Evolutionary conservation across 2,329 filamentous ascomycete genomes (phyloP).

Genomic region (Exutisphaerella laricina): DNA sequence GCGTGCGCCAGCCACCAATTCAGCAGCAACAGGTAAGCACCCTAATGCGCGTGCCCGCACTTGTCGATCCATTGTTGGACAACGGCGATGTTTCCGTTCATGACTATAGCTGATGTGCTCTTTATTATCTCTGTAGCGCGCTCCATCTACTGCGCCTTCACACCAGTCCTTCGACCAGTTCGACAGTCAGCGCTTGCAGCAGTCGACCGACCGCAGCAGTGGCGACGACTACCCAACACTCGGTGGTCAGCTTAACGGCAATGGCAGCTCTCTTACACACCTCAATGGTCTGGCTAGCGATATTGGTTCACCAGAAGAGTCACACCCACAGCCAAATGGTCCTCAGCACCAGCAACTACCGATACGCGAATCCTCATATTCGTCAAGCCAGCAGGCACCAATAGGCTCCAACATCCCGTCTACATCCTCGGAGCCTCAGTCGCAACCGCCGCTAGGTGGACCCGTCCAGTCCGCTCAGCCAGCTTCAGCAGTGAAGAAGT

Average conservation of each 20-base stretch:
- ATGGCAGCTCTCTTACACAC: slow-evolving; percentile 28
- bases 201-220: slow-evolving; percentile 18
- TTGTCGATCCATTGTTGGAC: no score
- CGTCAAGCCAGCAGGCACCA: slow-evolving; percentile 22
- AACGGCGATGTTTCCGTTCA: no score
- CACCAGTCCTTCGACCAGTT: slow-evolving; percentile 50
- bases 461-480: slow-evolving; percentile 18
- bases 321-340: slow-evolving; percentile 20
- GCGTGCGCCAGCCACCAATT: slow-evolving; percentile 43
- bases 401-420: slow-evolving; percentile 19
- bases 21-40: slow-evolving; percentile 35
- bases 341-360: slow-evolving; percentile 24
- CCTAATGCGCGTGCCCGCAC: no score
- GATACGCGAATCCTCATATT: slow-evolving; percentile 19
- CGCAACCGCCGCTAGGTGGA: slow-evolving; percentile 6
- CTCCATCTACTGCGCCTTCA: slow-evolving; percentile 40
- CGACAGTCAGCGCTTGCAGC: slow-evolving; percentile 47
- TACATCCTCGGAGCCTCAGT: slow-evolving; percentile 9
- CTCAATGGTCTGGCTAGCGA: slow-evolving; percentile 22
- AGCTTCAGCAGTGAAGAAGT: slow-evolving; percentile 36
- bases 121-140: no score
- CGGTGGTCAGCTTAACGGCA: slow-evolving; percentile 47
- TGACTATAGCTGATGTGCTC: no score
- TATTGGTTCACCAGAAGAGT: slow-evolving; percentile 23
- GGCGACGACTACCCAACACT: slow-evolving; percentile 56